Evolutionary conservation across 768 basidiomycete species (phyloP).

Genomic region (Russula ochroleuca): DNA sequence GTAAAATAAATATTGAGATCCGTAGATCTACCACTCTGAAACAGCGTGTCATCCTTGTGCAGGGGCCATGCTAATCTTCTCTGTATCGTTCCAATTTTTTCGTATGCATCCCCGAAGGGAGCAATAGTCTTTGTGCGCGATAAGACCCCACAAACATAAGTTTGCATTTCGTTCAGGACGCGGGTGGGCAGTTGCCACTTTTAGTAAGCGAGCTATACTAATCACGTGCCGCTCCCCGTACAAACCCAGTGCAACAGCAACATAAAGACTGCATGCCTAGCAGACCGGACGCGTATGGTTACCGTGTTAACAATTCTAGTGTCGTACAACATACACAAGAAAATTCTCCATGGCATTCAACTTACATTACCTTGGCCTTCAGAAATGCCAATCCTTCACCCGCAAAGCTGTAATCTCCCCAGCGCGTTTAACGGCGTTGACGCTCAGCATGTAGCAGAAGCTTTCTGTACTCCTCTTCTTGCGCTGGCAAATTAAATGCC

Average conservation of each 20-base stretch:
- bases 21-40: slow-evolving; percentile 75
- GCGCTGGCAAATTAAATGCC: too few species aligned
- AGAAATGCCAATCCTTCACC: too few species aligned
- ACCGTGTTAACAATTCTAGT: too few species aligned
- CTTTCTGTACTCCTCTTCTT: too few species aligned
- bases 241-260: too few species aligned
- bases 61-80: slow-evolving; percentile 99
- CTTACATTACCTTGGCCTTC: too few species aligned
- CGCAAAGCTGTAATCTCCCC: too few species aligned
- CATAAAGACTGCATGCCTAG: neutral
- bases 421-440: too few species aligned
- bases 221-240: neutral
- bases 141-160: neutral
- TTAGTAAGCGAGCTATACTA: neutral
- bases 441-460: too few species aligned
- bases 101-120: slow-evolving; percentile 90
- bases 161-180: slow-evolving; percentile 5
- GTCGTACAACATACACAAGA: too few species aligned
- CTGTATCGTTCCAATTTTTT: slow-evolving; percentile 99
- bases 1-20: slow-evolving; percentile 40
- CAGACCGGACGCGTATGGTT: too few species aligned
- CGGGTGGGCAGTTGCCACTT: neutral
- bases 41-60: slow-evolving; percentile 99
- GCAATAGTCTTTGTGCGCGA: neutral
- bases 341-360: too few species aligned